Base-by-base conservation (phyloP, 768 basidiomycete genomes). In the Tricholoma furcatifolium region DNA sequence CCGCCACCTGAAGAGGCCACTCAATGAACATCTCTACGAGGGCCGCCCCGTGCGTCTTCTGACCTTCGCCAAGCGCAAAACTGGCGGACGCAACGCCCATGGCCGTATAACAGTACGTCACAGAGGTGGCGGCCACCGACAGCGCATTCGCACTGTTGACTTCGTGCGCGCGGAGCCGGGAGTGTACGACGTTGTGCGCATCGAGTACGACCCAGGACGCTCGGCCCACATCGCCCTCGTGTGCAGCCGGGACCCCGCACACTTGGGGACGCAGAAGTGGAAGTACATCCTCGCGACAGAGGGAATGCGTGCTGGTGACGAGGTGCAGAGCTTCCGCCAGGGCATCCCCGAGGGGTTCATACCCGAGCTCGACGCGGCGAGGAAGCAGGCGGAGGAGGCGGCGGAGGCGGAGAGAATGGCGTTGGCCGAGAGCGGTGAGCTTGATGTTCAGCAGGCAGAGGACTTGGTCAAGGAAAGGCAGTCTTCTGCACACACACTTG, bases 151-250 rank as follows among this genome's bases (percentile, higher is more conserved):
- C 27, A 77, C 84, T 35, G 71, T 99, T 49, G 97, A 99, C 70
- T 98, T 96, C 63, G 71, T 76, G 67, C 81, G 97, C 49, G 70
- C 73, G n/a, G 84, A 86, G 54, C 75, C 82, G 1, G 96, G 96
- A 8, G 72, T 86, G 32, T 90, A 91, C 63, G 91, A 95, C 60
- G 93, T 98, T 41, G 80, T 95, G 3, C 82, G 97, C 43, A 91
- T 99, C 59, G 97, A 98, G 72, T 99, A 96, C 64, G 97, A 98
- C 74, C 97, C 97, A 0, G 90, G 90, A 4, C 80, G 97, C 40
- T 90, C 87, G 32, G 93, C 91, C 6, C 97, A 99, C 67, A 96
- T 99, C 64, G 96, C 97, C 2, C 80, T 99, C 54, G 65, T 98
- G 64, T 78, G 78, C 65, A 86, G 82, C 64, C 75, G 85, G 45